phyloP scores from a whole-genome alignment of 169 alveolate species.

The Besnoitia besnoiti region DNA sequence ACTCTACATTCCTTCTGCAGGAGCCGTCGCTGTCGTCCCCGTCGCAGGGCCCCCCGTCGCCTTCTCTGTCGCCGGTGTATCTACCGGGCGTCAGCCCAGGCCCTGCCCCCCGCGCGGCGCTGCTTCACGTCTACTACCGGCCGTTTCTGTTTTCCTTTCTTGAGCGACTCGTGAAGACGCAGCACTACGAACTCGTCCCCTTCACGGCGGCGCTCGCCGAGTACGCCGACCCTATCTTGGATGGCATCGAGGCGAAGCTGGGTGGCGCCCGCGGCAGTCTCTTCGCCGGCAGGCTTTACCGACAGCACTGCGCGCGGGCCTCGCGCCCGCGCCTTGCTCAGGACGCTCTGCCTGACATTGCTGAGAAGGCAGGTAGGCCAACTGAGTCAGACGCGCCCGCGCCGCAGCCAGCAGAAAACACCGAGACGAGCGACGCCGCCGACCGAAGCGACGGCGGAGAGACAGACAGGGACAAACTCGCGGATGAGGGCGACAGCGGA shows the following conservation, averaged over 20 bases:
- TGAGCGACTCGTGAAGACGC: neutral
- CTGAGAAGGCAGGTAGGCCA: no score
- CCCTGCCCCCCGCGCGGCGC: neutral
- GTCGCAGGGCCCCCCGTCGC: no score
- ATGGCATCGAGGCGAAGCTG: conserved; percentile 16
- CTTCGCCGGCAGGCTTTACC: conserved; percentile 7
- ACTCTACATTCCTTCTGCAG: conserved; percentile 24
- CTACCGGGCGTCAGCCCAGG: neutral
- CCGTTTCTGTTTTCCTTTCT: conserved; percentile 2
- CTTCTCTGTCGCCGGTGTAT: neutral
- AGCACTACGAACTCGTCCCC: conserved; percentile 19
- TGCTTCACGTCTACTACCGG: conserved; percentile 43
- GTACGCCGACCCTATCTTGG: conserved; percentile 52
- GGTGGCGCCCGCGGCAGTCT: neutral
- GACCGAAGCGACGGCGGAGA: neutral
- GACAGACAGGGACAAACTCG: no score
- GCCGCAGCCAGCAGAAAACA: neutral
- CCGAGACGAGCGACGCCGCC: neutral
- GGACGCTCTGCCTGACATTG: no score
- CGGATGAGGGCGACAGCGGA: no score
- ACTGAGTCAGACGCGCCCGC: no score
- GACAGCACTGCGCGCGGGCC: conserved; percentile 50
- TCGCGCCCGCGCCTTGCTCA: conserved; percentile 2
- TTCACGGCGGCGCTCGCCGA: conserved; percentile 54
- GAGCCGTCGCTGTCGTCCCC: neutral